Conservation (phyloP, 2,329 filamentous ascomycete genomes). For the Pseudocercospora eumusae region DNA sequence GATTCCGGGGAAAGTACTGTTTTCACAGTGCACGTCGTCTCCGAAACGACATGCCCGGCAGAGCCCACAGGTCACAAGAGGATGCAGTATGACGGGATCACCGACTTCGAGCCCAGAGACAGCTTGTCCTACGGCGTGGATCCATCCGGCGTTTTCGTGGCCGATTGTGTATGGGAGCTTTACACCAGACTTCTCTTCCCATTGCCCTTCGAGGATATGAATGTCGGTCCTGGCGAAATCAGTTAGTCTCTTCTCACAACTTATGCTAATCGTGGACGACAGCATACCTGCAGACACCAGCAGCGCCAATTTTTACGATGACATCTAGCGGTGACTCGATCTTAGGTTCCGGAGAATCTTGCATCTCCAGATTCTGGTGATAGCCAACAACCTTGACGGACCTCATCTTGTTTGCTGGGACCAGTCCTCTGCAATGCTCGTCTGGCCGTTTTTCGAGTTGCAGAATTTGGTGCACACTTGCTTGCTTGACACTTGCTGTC, state of each 20-base stretch:
- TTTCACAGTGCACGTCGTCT: constrained; percentile 34
- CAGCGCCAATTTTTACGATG: constrained; percentile 34
- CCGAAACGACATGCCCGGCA: constrained; percentile 33
- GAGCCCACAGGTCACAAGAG: constrained; percentile 32
- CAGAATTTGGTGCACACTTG: background rate
- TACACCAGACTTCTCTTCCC: constrained; percentile 31
- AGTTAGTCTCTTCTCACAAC: background rate
- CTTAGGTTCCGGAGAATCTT: constrained; percentile 30
- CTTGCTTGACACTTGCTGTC: background rate
- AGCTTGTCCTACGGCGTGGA: constrained; percentile 29
- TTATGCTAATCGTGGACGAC: background rate
- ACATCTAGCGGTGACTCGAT: constrained; percentile 31
- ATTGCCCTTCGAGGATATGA: constrained; percentile 34
- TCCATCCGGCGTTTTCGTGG: constrained; percentile 34
- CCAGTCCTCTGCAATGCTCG: background rate
- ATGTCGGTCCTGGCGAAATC: constrained; percentile 29
- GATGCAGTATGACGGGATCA: constrained; percentile 33
- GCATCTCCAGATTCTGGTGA: constrained; percentile 31
- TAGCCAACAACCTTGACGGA: constrained; percentile 32
- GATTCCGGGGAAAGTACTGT: constrained; percentile 32
- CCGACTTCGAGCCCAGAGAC: constrained; percentile 28
- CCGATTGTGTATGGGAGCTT: constrained; percentile 34
- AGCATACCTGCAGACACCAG: constrained; percentile 31
- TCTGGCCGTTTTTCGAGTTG: too few species aligned
- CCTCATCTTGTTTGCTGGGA: constrained; percentile 22